Evolutionary conservation across 208 protist species (phyloP), one percentile per base, ranked within the genome.

Genomic region (Polymyxa betae): DNA sequence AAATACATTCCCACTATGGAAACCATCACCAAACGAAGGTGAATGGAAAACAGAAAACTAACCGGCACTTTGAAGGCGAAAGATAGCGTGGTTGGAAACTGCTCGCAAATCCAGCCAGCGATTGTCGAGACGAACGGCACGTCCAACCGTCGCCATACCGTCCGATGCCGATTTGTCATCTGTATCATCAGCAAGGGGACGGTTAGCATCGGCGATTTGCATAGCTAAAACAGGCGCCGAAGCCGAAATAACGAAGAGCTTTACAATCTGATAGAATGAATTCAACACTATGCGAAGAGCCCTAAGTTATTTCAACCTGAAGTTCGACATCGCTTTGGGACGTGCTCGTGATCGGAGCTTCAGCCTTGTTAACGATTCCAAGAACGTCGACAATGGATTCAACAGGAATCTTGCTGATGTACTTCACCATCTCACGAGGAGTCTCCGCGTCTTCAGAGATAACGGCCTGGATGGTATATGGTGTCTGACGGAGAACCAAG

Each of bases 1-100:
- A 99, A 99, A 82, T 82, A 82, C 16, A 16, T 35, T 35, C 35
- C 72, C 5, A 82, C 72, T 60, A 60, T 60, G 5, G 24, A 24
- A 60, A 60, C 24, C 24, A 29, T 60, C 12, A 60, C 24, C 12
- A 60, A 29, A 24, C 49, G 24, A 29, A 60, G 12, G n/a, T 24
- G 12, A 60, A 5, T 5, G 24, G 49, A 60, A 5, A 60, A 24
- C 24, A 60, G 24, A 60, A 29, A 29, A 24, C 5, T 60, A 32
- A 87, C 88, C 40, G 0, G 64, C 60, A 0, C 82, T 88, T 77
- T 91, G 91, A 1, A 92, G 41, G 0, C 64, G 38, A 88, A 92
- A 92, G 52, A 92, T 92, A 24, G 49, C 88, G 41, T 92, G 91
- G 38, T 92, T 92, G 32, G 87, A 12, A 5, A 64, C 20, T 52